Evolutionary conservation across 1,284 basidiomycete genomes (phyloP).

Genomic region (Austroboletus novae-zelandiae): DNA sequence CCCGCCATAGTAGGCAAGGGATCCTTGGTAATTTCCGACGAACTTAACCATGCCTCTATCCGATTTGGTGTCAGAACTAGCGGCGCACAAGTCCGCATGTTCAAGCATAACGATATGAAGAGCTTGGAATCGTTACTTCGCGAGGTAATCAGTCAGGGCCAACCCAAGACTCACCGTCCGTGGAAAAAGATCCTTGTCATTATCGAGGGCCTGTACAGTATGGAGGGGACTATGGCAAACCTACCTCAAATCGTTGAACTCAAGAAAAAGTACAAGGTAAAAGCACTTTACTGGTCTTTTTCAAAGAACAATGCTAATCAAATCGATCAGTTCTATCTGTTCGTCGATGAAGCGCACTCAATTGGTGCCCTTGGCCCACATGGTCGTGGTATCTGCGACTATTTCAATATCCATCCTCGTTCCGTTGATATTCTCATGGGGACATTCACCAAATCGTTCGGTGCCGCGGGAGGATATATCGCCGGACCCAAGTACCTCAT

Average conservation of each 20-base stretch:
- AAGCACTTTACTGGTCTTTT: constrained; percentile 1
- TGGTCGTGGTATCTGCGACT: constrained; percentile 94
- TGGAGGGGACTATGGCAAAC: constrained; percentile 95
- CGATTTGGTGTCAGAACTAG: constrained; percentile 90
- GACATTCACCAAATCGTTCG: constrained; percentile 99
- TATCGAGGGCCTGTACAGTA: constrained; percentile 95
- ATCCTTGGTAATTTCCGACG: constrained; percentile 95
- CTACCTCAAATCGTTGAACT: constrained; percentile 83
- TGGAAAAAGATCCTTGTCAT: constrained; percentile 99
- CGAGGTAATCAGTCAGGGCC: constrained; percentile 95
- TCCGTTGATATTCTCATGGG: constrained; percentile 96
- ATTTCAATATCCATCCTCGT: constrained; percentile 85
- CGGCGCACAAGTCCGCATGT: constrained; percentile 88
- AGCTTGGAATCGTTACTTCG: constrained; percentile 80
- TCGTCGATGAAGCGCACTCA: constrained; percentile 97
- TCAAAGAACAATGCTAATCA: constrained; percentile 7
- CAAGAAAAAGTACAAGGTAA: constrained; percentile 94
- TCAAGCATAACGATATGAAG: constrained; percentile 96
- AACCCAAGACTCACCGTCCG: constrained; percentile 94
- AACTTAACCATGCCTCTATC: constrained; percentile 96
- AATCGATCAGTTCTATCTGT: constrained; percentile 83
- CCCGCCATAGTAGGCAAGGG: constrained; percentile 92
- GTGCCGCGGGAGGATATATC: constrained; percentile 96
- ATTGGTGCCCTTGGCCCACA: constrained; percentile 93
- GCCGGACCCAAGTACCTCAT: constrained; percentile 81